These are phyloP conservation scores for Gonium pectorale DNA, from an alignment of 139 green algal genomes.

Conservation along the genomic window DNA sequence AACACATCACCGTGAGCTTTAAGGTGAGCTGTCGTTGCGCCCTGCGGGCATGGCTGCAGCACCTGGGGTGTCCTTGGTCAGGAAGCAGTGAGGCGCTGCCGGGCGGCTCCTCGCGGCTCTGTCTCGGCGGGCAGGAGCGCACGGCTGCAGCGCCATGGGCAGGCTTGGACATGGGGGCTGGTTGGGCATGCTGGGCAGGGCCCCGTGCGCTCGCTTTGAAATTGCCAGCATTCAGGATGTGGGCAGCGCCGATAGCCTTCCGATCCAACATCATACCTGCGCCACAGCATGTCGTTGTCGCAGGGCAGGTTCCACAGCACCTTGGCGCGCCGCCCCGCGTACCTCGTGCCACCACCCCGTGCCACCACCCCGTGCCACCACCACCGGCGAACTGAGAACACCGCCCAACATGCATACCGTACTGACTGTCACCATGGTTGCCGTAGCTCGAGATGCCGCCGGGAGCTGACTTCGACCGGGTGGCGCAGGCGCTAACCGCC, in stretches of 20 bases:
- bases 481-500: neutral
- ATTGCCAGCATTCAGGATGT: no score
- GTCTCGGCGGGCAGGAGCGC: no score
- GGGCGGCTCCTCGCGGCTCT: no score
- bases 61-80: neutral
- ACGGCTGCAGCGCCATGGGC: no score
- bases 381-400: neutral
- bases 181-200: no score
- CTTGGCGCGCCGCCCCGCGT: neutral
- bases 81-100: neutral
- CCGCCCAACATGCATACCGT: neutral
- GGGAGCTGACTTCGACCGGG: neutral
- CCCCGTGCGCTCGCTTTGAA: no score
- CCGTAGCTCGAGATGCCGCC: constrained; percentile 9
- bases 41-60: neutral
- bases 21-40: neutral
- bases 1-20: neutral
- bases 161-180: no score
- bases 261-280: neutral
- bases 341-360: neutral
- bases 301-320: neutral
- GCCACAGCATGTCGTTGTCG: neutral
- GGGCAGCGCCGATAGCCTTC: no score
- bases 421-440: neutral
- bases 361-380: neutral